Evolutionary conservation across 805 yeast genomes (phyloP), one percentile per base, ranked within the genome.

Genomic region (Ogataea minuta): DNA sequence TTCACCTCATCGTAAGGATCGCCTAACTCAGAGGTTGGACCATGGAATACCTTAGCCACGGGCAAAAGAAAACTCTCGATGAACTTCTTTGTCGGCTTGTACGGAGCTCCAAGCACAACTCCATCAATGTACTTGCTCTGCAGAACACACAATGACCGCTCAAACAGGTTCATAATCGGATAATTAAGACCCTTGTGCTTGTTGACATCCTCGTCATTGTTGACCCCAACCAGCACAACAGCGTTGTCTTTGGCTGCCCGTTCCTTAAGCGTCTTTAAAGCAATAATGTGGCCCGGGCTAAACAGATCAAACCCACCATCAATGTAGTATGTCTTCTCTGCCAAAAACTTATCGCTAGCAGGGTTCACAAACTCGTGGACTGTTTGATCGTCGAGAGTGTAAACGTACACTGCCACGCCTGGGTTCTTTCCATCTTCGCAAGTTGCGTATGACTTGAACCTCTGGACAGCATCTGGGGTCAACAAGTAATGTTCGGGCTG

Each of bases 241-340:
- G 76, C 72, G 8, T 62, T 59, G 2, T 53, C 59, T 11, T 54
- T 56, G 4, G 52, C 45, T 0, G 77, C 74, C 15, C 54, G 49
- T 24, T 61, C 60, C 23, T 69, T 57, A 15, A 83, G 72, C 11
- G 67, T 57, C 41, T 73, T 66, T 45, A 91, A 67, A 8, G 82
- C 82, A 49, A 80, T 83, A 41, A 91, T 86, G 59, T 93, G 97
- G 14, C 95, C 97, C 14, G 95, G 89, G 60, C 88, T 89, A 65
- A 93, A 90, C 39, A 93, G 70, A 61, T 93, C 99, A 66, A 90
- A 93, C 1, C 84, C 84, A 9, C 97, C 98, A 48, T 79, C 84
- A 12, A 87, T 72, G 54, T 84, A 87, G 35, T 67, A 68, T 10
- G 71, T 53, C 45, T 36, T 42, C 43, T 30, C 39, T 25, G n/a